phyloP scores from a whole-genome alignment of 306 rosid genomes.

The Pueraria montana region DNA sequence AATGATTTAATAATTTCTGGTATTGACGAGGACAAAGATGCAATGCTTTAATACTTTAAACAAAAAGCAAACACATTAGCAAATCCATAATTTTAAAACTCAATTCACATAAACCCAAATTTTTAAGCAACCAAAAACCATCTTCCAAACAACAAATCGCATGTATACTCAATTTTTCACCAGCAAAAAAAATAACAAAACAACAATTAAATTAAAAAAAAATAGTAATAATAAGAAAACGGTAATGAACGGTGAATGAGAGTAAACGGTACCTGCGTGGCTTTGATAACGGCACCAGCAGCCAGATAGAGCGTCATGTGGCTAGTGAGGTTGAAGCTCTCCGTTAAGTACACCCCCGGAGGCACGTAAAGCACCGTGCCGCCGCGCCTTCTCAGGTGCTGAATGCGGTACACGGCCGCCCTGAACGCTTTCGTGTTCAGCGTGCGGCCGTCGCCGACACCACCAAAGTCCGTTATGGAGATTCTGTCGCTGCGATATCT shows the following conservation, averaged over 20 bases:
- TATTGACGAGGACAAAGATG: no score
- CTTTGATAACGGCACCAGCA: conserved; percentile 85
- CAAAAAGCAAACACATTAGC: no score
- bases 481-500: conserved; percentile 67
- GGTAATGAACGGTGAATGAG: no score
- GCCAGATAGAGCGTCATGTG: conserved; percentile 92
- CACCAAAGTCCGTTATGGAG: conserved; percentile 78
- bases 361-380: conserved; percentile 85
- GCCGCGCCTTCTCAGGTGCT: conserved; percentile 69
- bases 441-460: conserved; percentile 81
- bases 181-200: not conserved
- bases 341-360: conserved; percentile 82
- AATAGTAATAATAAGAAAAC: no score
- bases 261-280: conserved; percentile 65
- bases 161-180: not conserved
- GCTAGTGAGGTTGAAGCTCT: conserved; percentile 82
- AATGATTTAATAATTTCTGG: not conserved
- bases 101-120: not conserved
- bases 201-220: no score
- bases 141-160: not conserved
- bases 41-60: no score
- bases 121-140: not conserved
- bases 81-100: not conserved
- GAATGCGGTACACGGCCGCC: conserved; percentile 75
- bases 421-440: conserved; percentile 81